Conservation (phyloP, 225 moss, liverwort and hornwort genomes). For the Polytrichum commune region DNA sequence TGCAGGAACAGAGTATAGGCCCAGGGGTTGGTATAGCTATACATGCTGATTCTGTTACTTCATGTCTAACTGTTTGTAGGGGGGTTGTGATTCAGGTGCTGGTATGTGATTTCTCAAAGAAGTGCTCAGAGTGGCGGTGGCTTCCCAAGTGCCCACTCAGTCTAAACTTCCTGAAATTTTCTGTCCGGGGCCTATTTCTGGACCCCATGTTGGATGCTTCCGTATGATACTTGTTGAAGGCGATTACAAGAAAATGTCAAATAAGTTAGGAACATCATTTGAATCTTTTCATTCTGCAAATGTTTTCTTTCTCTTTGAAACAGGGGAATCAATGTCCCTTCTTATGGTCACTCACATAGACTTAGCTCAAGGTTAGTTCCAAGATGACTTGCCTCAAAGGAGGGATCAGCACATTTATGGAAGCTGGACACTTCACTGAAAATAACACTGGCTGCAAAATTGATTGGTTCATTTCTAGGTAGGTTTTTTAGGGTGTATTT, state of each 20-base stretch:
- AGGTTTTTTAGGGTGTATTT: no score
- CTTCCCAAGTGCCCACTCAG: conserved; percentile 60
- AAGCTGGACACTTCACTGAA: no score
- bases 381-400: background rate
- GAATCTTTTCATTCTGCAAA: background rate
- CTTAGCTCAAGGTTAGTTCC: background rate
- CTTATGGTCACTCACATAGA: background rate
- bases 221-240: conserved; percentile 10
- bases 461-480: no score
- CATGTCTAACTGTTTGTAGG: background rate
- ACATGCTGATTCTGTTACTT: no score
- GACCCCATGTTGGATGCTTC: conserved; percentile 50
- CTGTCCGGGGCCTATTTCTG: conserved; percentile 46
- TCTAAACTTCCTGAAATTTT: conserved; percentile 44
- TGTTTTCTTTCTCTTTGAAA: background rate
- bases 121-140: conserved; percentile 47
- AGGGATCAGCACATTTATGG: no score
- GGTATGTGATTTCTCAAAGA: conserved; percentile 46
- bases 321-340: background rate
- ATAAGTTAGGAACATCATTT: background rate
- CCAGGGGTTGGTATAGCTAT: no score
- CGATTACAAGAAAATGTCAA: background rate
- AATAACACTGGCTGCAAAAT: no score
- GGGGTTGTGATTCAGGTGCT: conserved; percentile 29
- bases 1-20: no score